A percentile compares a stretch with the other conserved stretches of the same genome.
Conservation (phyloP, 805 yeast genomes). For the Cyberlindnera americana region DNA sequence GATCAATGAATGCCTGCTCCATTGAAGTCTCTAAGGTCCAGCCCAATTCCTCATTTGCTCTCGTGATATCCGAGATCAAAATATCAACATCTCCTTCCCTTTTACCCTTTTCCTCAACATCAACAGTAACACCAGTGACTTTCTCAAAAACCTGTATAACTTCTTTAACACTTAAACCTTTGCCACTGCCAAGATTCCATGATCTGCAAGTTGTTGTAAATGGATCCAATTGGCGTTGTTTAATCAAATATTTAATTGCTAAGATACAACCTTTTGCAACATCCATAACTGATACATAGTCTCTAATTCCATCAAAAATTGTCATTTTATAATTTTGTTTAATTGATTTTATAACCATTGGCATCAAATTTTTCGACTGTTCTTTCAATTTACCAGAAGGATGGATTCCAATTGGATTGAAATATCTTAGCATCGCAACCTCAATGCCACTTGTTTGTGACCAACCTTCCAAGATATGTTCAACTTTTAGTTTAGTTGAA, state of each 20-base stretch:
- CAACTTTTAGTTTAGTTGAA: conserved; percentile 63
- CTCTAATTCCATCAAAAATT: conserved; percentile 75
- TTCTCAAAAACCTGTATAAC: conserved; percentile 60
- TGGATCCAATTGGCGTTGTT: conserved; percentile 18
- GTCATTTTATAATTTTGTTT: conserved; percentile 55
- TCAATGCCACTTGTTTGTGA: conserved; percentile 43
- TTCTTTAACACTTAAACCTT: conserved; percentile 75
- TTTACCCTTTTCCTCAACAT: conserved; percentile 62
- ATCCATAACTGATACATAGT: conserved; percentile 78
- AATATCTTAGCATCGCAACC: conserved; percentile 60
- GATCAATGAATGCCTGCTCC: conserved; percentile 63
- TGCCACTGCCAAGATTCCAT: conserved; percentile 84
- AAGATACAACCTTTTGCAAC: conserved; percentile 75
- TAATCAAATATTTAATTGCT: conserved; percentile 54
- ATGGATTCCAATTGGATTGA: conserved; percentile 85
- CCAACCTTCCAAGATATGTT: conserved; percentile 38
- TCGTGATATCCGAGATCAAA: conserved; percentile 65
- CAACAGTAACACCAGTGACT: conserved; percentile 61
- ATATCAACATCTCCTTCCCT: conserved; percentile 75
- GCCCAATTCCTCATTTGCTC: conserved; percentile 62
- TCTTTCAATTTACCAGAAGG: conserved; percentile 79
- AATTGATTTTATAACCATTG: conserved; percentile 40
- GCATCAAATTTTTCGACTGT: conserved; percentile 76
- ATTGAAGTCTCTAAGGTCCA: conserved; percentile 60
- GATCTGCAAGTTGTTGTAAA: conserved; percentile 49